A percentile compares a stretch with the other conserved stretches of the same genome.
These are phyloP conservation scores for Pseudocercospora eumusae DNA, from an alignment of 2,329 filamentous ascomycete genomes.

Conservation along the genomic window DNA sequence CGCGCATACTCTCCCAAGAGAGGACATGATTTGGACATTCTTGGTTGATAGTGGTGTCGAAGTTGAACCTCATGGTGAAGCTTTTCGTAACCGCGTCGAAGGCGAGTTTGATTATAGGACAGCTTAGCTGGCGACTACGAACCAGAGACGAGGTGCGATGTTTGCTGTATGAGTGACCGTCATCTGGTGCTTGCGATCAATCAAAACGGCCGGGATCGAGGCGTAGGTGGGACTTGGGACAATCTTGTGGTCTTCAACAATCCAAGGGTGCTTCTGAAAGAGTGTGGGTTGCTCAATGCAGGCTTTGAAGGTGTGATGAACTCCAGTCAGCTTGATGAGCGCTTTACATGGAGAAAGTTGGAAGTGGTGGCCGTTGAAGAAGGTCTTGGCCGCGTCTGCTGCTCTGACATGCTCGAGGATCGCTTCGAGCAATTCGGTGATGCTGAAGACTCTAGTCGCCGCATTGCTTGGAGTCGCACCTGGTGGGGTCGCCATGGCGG, in stretches of 20 bases:
- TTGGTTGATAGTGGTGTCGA: not conserved
- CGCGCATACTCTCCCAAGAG: too few relatives aligned
- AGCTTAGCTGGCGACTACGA: not conserved
- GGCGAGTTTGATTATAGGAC: not conserved
- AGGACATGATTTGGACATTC: too few relatives aligned
- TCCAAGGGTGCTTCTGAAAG: not conserved
- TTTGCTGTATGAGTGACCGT: not conserved
- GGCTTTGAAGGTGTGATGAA: not conserved
- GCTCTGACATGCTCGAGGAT: not conserved
- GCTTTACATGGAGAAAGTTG: not conserved
- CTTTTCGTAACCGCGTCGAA: not conserved
- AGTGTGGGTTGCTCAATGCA: not conserved
- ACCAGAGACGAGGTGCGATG: not conserved
- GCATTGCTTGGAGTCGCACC: not conserved
- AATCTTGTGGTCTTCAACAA: not conserved
- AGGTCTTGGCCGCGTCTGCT: not conserved
- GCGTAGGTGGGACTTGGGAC: not conserved
- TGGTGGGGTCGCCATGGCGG: not conserved
- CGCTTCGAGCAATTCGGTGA: not conserved
- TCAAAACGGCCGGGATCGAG: not conserved
- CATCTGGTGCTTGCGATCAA: not conserved
- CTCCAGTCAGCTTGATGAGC: not conserved
- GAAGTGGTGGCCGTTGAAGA: not conserved
- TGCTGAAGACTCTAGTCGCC: not conserved
- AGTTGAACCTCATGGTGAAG: not conserved